These are phyloP conservation scores for Venturia aucupariae DNA, from an alignment of 2,329 filamentous ascomycete genomes.

Conservation along the genomic window DNA sequence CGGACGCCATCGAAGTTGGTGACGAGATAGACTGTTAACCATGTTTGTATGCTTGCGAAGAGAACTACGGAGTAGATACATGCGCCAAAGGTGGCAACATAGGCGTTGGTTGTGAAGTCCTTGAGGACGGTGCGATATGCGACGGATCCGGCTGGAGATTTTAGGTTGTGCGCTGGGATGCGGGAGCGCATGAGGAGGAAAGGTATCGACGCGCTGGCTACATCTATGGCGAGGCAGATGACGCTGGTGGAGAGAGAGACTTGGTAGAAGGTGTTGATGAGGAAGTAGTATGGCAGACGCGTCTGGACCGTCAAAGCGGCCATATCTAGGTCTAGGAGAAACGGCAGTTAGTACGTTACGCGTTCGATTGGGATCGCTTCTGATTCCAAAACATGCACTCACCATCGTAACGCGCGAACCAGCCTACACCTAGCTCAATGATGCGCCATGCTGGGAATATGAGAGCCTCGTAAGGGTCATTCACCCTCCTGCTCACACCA, in stretches of 20 bases:
- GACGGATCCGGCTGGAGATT: conserved; percentile 27
- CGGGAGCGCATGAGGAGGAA: conserved; percentile 62
- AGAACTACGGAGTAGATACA: conserved; percentile 67
- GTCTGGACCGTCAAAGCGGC: conserved; percentile 48
- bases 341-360: not conserved
- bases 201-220: conserved; percentile 59
- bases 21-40: conserved; percentile 64
- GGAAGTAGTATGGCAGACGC: conserved; percentile 65
- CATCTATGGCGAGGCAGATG: conserved; percentile 56
- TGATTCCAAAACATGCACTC: conserved; percentile 26
- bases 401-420: conserved; percentile 66
- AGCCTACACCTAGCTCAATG: conserved; percentile 60
- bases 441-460: conserved; percentile 48
- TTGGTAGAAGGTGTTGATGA: conserved; percentile 69
- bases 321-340: conserved; percentile 32
- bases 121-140: conserved; percentile 48
- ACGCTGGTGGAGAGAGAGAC: conserved; percentile 53
- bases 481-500: conserved; percentile 53
- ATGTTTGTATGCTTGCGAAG: conserved; percentile 58
- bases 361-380: not conserved
- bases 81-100: conserved; percentile 47
- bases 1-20: conserved; percentile 64
- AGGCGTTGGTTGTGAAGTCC: conserved; percentile 48
- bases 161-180: conserved; percentile 18
- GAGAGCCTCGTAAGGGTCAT: conserved; percentile 53